phyloP scores from a whole-genome alignment of 257 asterid species.

The Gentiana straminea region DNA sequence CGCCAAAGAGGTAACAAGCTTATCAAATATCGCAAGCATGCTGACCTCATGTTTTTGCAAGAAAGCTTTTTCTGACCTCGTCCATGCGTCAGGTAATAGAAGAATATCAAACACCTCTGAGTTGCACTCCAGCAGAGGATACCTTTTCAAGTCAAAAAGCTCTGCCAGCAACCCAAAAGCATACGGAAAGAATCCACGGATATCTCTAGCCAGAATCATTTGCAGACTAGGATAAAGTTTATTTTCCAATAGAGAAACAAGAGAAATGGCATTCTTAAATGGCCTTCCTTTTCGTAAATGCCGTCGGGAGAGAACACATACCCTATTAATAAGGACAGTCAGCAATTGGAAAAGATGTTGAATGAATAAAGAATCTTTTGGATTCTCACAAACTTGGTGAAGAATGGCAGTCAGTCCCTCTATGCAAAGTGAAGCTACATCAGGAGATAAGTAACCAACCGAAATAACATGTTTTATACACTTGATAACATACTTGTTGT shows the following conservation, averaged over 20 bases:
- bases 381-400: conserved; percentile 64
- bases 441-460: conserved; percentile 51
- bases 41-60: conserved; percentile 62
- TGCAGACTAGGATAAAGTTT: conserved; percentile 22
- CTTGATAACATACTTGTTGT: conserved; percentile 65
- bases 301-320: too few species aligned
- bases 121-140: conserved; percentile 54
- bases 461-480: conserved; percentile 85
- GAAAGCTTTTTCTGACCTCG: conserved; percentile 66
- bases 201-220: conserved; percentile 46
- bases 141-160: conserved; percentile 17
- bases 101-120: conserved; percentile 61
- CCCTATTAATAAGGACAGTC: conserved; percentile 43
- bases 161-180: conserved; percentile 51
- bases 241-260: conserved; percentile 45
- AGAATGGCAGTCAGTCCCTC: conserved; percentile 50
- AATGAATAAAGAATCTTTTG: conserved; percentile 58
- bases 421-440: conserved; percentile 9
- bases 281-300: conserved; percentile 22
- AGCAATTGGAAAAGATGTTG: conserved; percentile 69
- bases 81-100: conserved; percentile 67
- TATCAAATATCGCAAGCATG: conserved; percentile 65
- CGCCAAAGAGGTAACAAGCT: conserved; percentile 43
- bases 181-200: conserved; percentile 67
- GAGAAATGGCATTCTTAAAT: conserved; percentile 55